Evolutionary conservation across 352 stramenopile species (phyloP).

Genomic region (Globisporangium barbulae): DNA sequence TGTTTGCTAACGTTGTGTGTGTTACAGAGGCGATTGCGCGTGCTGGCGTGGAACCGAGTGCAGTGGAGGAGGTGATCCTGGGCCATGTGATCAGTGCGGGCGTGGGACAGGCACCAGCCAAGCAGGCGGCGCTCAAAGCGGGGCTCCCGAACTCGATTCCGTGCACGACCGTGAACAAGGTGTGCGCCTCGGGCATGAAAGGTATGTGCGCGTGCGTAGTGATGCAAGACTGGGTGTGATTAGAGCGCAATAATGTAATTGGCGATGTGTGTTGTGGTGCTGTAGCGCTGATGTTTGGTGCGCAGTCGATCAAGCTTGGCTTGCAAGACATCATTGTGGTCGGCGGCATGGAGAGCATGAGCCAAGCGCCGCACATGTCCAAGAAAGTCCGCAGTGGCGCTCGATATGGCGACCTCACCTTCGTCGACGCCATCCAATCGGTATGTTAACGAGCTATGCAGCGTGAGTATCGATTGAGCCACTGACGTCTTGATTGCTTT

Average conservation of each 20-base stretch:
- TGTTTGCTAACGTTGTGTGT: background rate
- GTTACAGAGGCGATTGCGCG: constrained; percentile 38
- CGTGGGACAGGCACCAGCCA: constrained; percentile 93
- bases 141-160: constrained; percentile 77
- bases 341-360: constrained; percentile 95
- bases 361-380: constrained; percentile 91
- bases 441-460: constrained; percentile 20
- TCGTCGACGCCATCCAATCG: constrained; percentile 86
- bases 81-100: constrained; percentile 94
- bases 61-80: constrained; percentile 93
- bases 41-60: constrained; percentile 35
- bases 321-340: constrained; percentile 79
- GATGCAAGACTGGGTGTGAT: background rate
- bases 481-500: background rate
- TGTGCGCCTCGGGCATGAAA: constrained; percentile 95
- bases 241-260: background rate
- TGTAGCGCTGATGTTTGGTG: constrained; percentile 71
- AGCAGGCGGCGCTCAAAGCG: constrained; percentile 84
- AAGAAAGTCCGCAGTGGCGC: constrained; percentile 70
- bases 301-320: constrained; percentile 88
- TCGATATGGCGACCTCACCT: constrained; percentile 80
- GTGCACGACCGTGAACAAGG: constrained; percentile 98
- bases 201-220: constrained; percentile 16
- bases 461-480: background rate
- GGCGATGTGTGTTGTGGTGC: background rate